Evolutionary conservation across 192 early-diverging fungal species (phyloP), one percentile per base, ranked within the genome.

Genomic region (Rhizophlyctis rosea): DNA sequence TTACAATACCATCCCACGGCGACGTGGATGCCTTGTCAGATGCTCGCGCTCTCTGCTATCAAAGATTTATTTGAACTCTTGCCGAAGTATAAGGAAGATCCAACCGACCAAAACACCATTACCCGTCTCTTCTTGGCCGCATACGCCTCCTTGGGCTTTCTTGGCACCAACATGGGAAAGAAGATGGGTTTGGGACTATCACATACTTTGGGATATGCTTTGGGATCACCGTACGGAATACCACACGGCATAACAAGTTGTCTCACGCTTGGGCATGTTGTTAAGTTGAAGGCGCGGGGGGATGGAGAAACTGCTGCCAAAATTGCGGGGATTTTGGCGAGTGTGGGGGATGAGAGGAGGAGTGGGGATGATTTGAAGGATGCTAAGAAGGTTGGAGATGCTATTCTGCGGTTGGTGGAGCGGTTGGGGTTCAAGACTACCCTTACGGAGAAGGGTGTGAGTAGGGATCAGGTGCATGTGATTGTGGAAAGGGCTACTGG

Each of bases 71-170:
- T 57, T 36, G 21, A 2, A 11, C 34, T 57, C 16, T 21, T 57
- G 21, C 56, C 56, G n/a, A 57, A 35, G 56, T 57, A 57, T 28
- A 57, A 57, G 29, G 21, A 56, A 24, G 54, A 56, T 32, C 54
- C 54, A 32, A 24, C 4, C 9, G 31, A 56, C 31, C 25, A 4
- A 32, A 11, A 27, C 9, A 24, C 29, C 4, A 57, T 57, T 21
- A 35, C 23, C 33, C 7, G 56, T 3, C 34, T 34, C 4, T 57
- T 57, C 29, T 36, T 57, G 2, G 56, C 56, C 11, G 56, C 56
- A 14, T 57, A 36, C 34, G 56, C 56, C 18, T 57, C 56, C 13
- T 21, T 36, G 2, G 56, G 3, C 31, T 57, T 57, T 21, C 33
- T 57, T 29, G 56, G 56, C 35, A n/a, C 34, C 13, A 57, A 57